Evolutionary conservation across 164 flowering plant genomes (phyloP).

Genomic region (grape (Vitis vinifera)): ASM3070453v1 NC_081817.1:19065501-19066000

Average conservation of each 20-base stretch:
- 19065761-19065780: constrained; percentile 15
- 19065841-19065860: constrained; percentile 41
- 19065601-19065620: constrained; percentile 68
- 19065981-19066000: no score
- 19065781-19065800: constrained; percentile 41
- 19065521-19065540: constrained; percentile 29
- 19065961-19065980: constrained; percentile 47
- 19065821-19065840: constrained; percentile 71
- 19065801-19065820: constrained; percentile 81
- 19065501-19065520: constrained; percentile 10
- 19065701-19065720: constrained; percentile 80
- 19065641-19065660: constrained; percentile 14
- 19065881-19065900: constrained; percentile 62
- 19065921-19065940: constrained; percentile 74
- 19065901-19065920: constrained; percentile 64
- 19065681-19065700: constrained; percentile 68
- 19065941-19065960: constrained; percentile 60
- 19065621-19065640: constrained; percentile 39
- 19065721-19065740: constrained; percentile 61
- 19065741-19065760: constrained; percentile 57
- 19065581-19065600: constrained; percentile 69
- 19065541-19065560: constrained; percentile 80
- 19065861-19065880: constrained; percentile 62
- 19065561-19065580: constrained; percentile 64
- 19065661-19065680: constrained; percentile 46